Evolutionary conservation across 208 protist species (phyloP).

Genomic region (Leishmania braziliensis): DNA sequence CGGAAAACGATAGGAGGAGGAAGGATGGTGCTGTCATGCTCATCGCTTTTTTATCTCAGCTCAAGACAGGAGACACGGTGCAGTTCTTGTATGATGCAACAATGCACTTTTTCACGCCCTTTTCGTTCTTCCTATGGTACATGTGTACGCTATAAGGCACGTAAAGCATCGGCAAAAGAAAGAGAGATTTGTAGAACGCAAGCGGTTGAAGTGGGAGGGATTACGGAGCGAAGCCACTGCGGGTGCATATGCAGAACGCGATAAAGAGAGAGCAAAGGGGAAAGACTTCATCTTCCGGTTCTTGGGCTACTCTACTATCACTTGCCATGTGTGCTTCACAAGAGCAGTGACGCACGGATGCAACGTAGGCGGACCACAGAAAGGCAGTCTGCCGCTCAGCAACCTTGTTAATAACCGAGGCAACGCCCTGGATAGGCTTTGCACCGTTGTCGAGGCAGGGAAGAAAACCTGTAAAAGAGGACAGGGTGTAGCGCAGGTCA

Average conservation of each 20-base stretch:
- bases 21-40: not conserved
- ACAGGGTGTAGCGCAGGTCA: not conserved
- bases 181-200: not conserved
- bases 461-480: not conserved
- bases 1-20: not conserved
- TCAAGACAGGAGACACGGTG: no score
- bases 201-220: not conserved
- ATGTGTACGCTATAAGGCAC: not conserved
- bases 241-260: no score
- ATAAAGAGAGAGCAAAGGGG: not conserved
- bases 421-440: not conserved
- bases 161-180: not conserved
- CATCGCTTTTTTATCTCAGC: no score
- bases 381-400: not conserved
- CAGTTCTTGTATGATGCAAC: no score
- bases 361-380: not conserved
- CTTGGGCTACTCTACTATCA: not conserved
- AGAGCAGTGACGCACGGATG: not conserved
- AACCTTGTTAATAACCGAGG: not conserved
- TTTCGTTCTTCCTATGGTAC: not conserved
- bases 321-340: not conserved
- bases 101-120: not conserved
- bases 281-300: not conserved
- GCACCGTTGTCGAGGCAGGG: not conserved
- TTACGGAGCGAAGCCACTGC: not conserved